phyloP scores from a whole-genome alignment of 164 flowering plant genomes.

The Vitis amurensis region DNA sequence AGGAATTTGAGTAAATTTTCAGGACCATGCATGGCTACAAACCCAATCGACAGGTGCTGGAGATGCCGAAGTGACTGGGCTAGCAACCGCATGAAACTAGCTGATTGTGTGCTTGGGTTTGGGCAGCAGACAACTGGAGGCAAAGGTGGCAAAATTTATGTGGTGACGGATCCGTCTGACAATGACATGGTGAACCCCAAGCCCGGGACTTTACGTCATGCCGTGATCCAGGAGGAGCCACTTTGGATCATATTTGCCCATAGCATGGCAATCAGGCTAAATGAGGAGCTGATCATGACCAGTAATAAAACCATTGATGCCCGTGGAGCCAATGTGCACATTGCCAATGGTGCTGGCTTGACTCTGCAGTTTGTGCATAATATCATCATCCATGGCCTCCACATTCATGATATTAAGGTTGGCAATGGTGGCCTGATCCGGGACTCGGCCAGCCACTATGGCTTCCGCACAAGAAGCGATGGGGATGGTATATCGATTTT shows the following conservation, averaged over 20 bases:
- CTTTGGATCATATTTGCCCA: conserved; percentile 67
- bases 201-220: conserved; percentile 68
- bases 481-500: conserved; percentile 69
- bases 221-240: conserved; percentile 51
- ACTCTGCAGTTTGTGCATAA: conserved; percentile 52
- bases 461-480: conserved; percentile 45
- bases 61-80: conserved; percentile 60
- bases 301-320: conserved; percentile 54
- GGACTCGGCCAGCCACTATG: conserved; percentile 50
- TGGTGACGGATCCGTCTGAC: conserved; percentile 57
- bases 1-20: conserved; percentile 25
- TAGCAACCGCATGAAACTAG: conserved; percentile 43
- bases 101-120: conserved; percentile 59
- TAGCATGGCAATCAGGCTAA: conserved; percentile 55
- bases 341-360: conserved; percentile 53
- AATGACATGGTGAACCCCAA: conserved; percentile 59
- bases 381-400: conserved; percentile 57
- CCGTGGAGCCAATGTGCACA: conserved; percentile 53
- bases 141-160: conserved; percentile 42
- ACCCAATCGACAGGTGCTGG: conserved; percentile 87
- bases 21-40: conserved; percentile 55
- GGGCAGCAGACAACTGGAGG: conserved; percentile 63
- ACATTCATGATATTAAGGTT: conserved; percentile 42
- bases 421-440: conserved; percentile 55
- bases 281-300: conserved; percentile 42